Evolutionary conservation across 148 eudicot species (phyloP).

Genomic region (Amaranthus palmeri): DNA sequence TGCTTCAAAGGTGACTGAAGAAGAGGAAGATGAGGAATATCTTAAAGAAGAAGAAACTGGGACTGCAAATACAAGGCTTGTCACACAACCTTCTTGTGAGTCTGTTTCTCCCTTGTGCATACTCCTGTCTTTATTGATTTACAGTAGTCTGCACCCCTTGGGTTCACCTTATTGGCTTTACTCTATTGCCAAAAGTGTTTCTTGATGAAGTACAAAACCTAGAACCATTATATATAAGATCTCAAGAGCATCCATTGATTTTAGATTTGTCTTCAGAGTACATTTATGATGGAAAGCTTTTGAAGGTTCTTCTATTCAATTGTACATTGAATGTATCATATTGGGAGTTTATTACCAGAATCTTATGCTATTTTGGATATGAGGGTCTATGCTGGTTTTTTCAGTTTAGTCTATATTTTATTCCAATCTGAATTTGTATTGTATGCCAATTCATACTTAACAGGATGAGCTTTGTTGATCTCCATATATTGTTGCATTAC

Average conservation of each 20-base stretch:
- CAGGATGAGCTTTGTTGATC: no score
- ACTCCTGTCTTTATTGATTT: neutral
- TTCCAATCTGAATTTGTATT: neutral
- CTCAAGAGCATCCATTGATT: neutral
- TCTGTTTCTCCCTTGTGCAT: conserved; percentile 1
- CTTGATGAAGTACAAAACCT: neutral
- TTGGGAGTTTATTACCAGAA: no score
- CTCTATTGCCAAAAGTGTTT: neutral
- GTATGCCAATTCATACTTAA: no score
- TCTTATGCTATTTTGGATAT: no score
- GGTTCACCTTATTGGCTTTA: no score
- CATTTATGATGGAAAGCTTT: neutral
- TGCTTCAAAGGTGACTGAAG: conserved; percentile 93
- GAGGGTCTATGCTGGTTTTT: neutral
- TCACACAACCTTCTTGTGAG: conserved; percentile 87
- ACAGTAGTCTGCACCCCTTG: neutral
- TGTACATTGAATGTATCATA: no score
- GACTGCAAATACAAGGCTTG: conserved; percentile 70
- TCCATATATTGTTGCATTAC: no score
- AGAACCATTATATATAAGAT: no score
- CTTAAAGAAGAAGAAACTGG: conserved; percentile 96
- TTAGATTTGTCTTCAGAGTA: neutral
- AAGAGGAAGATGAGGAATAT: conserved; percentile 90
- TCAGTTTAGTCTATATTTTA: neutral
- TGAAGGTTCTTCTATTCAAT: no score